These are phyloP conservation scores for Juncus inflexus DNA, from an alignment of 176 grass and related monocot species.

Conservation along the genomic window DNA sequence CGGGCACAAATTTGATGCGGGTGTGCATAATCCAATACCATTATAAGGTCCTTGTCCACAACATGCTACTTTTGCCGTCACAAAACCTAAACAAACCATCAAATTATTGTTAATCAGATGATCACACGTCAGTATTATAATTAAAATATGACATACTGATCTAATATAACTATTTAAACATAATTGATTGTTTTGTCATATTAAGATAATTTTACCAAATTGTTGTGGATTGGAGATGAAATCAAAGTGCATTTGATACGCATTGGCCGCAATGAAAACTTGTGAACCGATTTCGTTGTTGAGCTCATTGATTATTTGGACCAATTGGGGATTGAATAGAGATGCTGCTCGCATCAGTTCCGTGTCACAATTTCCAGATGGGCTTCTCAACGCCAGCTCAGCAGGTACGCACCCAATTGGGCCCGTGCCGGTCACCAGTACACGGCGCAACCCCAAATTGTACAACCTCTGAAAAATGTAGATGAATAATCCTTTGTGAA, in stretches of 20 bases:
- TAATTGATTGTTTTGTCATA: background rate
- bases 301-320: constrained; percentile 47
- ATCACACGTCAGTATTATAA: too few species aligned
- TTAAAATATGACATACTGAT: too few species aligned
- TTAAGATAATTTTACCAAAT: constrained; percentile 40
- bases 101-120: too few species aligned
- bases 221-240: constrained; percentile 53
- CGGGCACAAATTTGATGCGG: constrained; percentile 48
- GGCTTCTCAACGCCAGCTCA: constrained; percentile 66
- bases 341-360: constrained; percentile 68
- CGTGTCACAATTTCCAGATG: constrained; percentile 46
- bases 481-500: background rate
- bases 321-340: constrained; percentile 84
- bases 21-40: constrained; percentile 70
- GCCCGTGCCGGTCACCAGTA: constrained; percentile 85
- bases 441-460: constrained; percentile 62
- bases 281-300: constrained; percentile 53
- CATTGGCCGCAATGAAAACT: constrained; percentile 67
- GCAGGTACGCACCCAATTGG: constrained; percentile 85
- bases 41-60: constrained; percentile 93
- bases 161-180: too few species aligned
- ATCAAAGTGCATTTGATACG: constrained; percentile 72
- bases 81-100: constrained; percentile 38
- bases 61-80: constrained; percentile 64
- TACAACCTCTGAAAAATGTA: constrained; percentile 55